Conservation (phyloP, 1,284 basidiomycete species). For the Cutaneotrichosporon dermatis region DNA sequence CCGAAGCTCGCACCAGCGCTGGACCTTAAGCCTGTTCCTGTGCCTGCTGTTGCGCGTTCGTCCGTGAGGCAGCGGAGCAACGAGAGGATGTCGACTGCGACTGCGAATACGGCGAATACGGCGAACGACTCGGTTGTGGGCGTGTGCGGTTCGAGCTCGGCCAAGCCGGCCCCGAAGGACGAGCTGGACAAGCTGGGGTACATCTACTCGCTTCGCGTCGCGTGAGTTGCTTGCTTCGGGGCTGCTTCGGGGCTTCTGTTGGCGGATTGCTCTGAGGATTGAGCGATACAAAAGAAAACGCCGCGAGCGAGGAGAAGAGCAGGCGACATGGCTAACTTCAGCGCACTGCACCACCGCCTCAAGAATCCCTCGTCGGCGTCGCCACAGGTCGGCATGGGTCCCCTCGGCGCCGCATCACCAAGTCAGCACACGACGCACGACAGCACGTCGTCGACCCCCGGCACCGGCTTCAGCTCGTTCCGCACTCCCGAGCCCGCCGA, state of each 20-base stretch:
- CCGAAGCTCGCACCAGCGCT: background rate
- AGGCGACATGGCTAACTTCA: constrained; percentile 4
- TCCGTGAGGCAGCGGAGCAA: background rate
- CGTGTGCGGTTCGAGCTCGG: too few relatives aligned
- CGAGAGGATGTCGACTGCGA: background rate
- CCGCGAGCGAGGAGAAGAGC: too few relatives aligned
- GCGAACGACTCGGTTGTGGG: too few relatives aligned
- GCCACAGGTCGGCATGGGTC: background rate
- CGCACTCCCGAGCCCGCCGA: constrained; percentile 12
- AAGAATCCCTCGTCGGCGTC: background rate
- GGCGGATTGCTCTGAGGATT: background rate
- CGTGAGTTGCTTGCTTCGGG: constrained; percentile 28
- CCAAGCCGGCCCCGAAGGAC: constrained; percentile 11
- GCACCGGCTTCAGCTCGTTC: constrained; percentile 3
- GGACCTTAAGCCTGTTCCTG: background rate
- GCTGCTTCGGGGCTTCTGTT: too few relatives aligned
- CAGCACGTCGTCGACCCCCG: background rate
- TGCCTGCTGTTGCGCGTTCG: background rate
- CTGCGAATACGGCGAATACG: too few relatives aligned
- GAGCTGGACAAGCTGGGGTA: constrained; percentile 43
- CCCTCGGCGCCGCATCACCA: constrained; percentile 11
- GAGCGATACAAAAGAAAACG: too few relatives aligned
- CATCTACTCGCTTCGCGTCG: constrained; percentile 42
- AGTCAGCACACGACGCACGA: background rate
- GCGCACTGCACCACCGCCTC: constrained; percentile 17